Conservation (phyloP, 106 monocot genomes). For the Dioscorea alata region DNA sequence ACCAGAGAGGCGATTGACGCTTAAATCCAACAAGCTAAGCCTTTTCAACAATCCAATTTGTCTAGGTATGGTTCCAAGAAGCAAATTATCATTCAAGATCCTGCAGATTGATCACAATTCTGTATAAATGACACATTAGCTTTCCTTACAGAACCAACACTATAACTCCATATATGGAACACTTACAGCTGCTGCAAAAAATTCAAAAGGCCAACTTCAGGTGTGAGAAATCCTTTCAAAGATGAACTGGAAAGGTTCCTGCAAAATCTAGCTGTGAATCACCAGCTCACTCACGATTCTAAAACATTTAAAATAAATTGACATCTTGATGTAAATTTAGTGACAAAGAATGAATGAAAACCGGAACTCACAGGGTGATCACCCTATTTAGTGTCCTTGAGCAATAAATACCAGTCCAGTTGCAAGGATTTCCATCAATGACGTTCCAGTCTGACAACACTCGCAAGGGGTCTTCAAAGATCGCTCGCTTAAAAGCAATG, state of each 20-base stretch:
- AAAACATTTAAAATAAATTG: not conserved
- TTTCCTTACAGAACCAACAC: too few relatives aligned
- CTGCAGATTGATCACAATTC: conserved; percentile 25
- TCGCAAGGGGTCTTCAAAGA: conserved; percentile 58
- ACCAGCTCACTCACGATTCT: not conserved
- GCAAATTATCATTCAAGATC: conserved; percentile 41
- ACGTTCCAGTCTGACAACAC: conserved; percentile 68
- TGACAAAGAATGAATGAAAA: not conserved
- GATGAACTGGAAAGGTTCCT: conserved; percentile 78
- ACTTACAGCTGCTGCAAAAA: conserved; percentile 73
- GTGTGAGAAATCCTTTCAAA: conserved; percentile 69
- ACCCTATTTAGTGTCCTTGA: conserved; percentile 44
- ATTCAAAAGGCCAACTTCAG: conserved; percentile 47
- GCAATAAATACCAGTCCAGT: conserved; percentile 70
- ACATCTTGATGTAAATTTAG: not conserved
- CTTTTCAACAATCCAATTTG: conserved; percentile 58
- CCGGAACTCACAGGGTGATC: conserved; percentile 49
- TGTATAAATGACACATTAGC: not conserved
- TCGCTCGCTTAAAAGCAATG: conserved; percentile 48
- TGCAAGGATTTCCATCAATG: conserved; percentile 44
- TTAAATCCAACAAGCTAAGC: conserved; percentile 42
- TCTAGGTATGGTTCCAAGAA: conserved; percentile 69
- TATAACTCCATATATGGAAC: not conserved
- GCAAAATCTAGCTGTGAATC: conserved; percentile 17
- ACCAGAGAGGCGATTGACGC: conserved; percentile 41